Percentiles rank a stretch among this genome's conserved stretches.
Evolutionary conservation across 331 rosid genomes (phyloP).

Genomic region (Dryas integrifolia): DNA sequence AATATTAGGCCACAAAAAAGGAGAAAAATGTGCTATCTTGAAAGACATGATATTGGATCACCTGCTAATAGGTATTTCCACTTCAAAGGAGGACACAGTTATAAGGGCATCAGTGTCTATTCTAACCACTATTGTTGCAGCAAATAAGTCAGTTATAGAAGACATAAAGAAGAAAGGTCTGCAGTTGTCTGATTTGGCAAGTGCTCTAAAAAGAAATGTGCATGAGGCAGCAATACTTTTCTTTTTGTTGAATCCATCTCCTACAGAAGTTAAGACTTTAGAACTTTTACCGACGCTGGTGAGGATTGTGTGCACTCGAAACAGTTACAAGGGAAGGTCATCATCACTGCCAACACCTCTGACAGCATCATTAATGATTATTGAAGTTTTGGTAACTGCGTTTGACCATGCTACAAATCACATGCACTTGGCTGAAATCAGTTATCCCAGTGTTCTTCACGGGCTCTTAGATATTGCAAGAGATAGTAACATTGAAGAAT

Average conservation of each 20-base stretch:
- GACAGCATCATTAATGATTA: constrained; percentile 76
- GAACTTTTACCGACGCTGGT: constrained; percentile 65
- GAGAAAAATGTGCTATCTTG: constrained; percentile 41
- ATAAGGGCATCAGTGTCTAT: constrained; percentile 60
- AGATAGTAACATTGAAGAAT: constrained; percentile 50
- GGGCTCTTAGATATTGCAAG: constrained; percentile 66
- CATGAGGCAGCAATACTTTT: constrained; percentile 75
- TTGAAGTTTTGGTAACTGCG: constrained; percentile 70
- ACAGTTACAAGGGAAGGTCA: constrained; percentile 38
- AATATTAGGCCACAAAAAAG: constrained; percentile 49
- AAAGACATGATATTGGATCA: constrained; percentile 78
- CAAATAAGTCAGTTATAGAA: constrained; percentile 58
- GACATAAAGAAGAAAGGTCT: constrained; percentile 77
- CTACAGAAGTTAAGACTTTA: constrained; percentile 56
- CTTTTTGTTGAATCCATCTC: constrained; percentile 71
- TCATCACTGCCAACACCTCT: constrained; percentile 59
- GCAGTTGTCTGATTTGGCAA: constrained; percentile 61
- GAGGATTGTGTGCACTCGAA: constrained; percentile 59
- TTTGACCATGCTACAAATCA: constrained; percentile 62
- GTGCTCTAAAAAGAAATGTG: constrained; percentile 72
- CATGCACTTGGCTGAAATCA: constrained; percentile 70
- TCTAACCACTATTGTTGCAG: constrained; percentile 58
- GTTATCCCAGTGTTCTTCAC: constrained; percentile 62
- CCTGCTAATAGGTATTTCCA: constrained; percentile 56
- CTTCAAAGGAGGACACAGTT: constrained; percentile 65